A percentile compares a stretch with the other conserved stretches of the same genome.
These are phyloP conservation scores for Torulaspora microellipsoides DNA, from an alignment of 805 yeast genomes.

Conservation along the genomic window DNA sequence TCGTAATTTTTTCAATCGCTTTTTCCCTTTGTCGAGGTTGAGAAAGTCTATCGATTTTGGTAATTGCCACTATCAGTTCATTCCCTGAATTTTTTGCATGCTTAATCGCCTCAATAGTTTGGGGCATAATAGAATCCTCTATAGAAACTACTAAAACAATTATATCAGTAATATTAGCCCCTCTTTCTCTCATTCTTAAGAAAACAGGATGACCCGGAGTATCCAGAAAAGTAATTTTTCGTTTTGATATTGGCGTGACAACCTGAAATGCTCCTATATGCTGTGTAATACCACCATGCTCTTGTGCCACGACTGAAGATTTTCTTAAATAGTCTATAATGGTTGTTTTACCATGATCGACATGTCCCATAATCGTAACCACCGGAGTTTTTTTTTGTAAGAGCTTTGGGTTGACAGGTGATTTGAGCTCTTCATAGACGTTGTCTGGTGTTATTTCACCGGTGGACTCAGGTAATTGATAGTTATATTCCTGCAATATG, in stretches of 20 bases:
- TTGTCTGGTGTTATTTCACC: slow-evolving; percentile 47
- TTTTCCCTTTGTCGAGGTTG: slow-evolving; percentile 41
- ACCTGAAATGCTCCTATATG: slow-evolving; percentile 97
- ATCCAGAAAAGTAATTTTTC: slow-evolving; percentile 81
- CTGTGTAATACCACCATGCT: slow-evolving; percentile 96
- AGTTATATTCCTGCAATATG: slow-evolving; percentile 86
- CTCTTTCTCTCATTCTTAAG: slow-evolving; percentile 92
- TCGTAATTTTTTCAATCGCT: slow-evolving; percentile 67
- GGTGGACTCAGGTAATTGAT: slow-evolving; percentile 41
- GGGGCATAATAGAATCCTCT: slow-evolving; percentile 97
- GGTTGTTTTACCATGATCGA: slow-evolving; percentile 97
- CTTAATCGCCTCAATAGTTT: slow-evolving; percentile 90
- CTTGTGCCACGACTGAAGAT: slow-evolving; percentile 76
- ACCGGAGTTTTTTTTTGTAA: slow-evolving; percentile 80
- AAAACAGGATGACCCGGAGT: slow-evolving; percentile 99
- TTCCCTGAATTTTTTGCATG: slow-evolving; percentile 63
- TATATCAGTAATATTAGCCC: slow-evolving; percentile 90
- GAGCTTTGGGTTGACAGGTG: slow-evolving; percentile 43
- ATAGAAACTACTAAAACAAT: slow-evolving; percentile 92
- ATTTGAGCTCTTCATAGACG: slow-evolving; percentile 57
- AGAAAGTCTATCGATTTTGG: slow-evolving; percentile 76
- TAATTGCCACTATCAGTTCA: slow-evolving; percentile 77
- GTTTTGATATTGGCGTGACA: slow-evolving; percentile 66
- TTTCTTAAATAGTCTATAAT: slow-evolving; percentile 82
- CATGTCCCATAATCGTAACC: slow-evolving; percentile 98